Base-by-base conservation (phyloP, 192 early-diverging fungal species). In the Podila horticola region DNA sequence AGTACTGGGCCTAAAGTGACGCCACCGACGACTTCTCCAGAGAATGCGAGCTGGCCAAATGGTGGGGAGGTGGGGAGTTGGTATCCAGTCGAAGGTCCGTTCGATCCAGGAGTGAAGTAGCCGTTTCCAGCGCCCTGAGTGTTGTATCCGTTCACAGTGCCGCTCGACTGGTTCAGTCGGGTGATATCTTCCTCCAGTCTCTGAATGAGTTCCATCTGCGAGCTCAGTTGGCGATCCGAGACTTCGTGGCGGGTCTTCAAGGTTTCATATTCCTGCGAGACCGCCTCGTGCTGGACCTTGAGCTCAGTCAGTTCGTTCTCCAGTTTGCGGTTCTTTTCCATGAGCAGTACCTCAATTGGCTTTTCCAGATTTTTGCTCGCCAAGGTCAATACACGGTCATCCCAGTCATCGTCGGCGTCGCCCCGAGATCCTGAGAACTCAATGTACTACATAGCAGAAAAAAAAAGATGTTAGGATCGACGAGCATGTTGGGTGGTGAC, bases 281-380 rank as follows among this genome's bases (percentile, higher is more conserved):
- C 45, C 11, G 87, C 72, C 4, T 71, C 66, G 29, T 84, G 82
- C 6, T 68, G 50, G 19, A 86, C 83, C 55, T 90, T 88, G 48
- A 94, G 72, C 62, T 88, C 88, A 4, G 91, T 93, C 24, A 91
- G 79, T 11, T 92, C 90, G 74, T 86, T 89, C 83, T 95, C 91
- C 31, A 97, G 82, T 24, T 88, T 84, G 79, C 95, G 95, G 86
- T 95, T 97, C 76, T 94, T 94, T 12, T 91, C 88, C 75, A 95
- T 91, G 66, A 96, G 70, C 24, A 95, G 87, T 19, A 88, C 88
- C 82, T 98, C 97, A 45, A 98, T 73, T 4, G 91, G 82, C 26
- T 90, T 88, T 24, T 82, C 86, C n/a, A 75, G 64, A 6, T 75
- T 75, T 55, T 83, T 83, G 72, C 74, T 69, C n/a, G 68, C 75